phyloP scores from a whole-genome alignment of 257 asterid species.

The Oldenlandia corymbosa region DNA sequence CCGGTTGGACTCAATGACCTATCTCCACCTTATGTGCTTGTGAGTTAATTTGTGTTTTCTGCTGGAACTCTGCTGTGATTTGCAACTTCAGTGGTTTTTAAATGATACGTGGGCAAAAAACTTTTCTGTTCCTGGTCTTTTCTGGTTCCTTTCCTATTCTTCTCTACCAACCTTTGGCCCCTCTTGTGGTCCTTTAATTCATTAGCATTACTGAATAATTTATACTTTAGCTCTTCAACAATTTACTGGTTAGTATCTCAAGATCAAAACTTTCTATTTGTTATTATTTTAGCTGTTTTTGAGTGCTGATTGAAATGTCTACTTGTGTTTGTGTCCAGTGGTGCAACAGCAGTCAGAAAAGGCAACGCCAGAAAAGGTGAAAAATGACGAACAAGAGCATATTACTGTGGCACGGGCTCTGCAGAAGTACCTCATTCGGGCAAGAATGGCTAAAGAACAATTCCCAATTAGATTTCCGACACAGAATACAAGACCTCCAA shows the following conservation, averaged over 20 bases:
- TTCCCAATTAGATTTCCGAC: slow-evolving; percentile 79
- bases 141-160: slow-evolving; percentile 1
- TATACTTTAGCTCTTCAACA: too few relatives aligned
- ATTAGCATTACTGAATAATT: neutral
- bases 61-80: neutral
- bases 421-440: slow-evolving; percentile 62
- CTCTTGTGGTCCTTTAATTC: neutral
- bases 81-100: neutral
- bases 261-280: too few relatives aligned
- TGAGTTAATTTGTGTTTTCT: neutral
- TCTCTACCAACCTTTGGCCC: neutral
- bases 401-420: slow-evolving; percentile 88
- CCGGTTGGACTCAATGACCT: too few relatives aligned
- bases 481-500: slow-evolving; percentile 47
- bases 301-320: slow-evolving; percentile 15
- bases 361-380: slow-evolving; percentile 42
- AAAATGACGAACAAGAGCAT: slow-evolving; percentile 89
- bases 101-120: neutral
- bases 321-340: slow-evolving; percentile 37
- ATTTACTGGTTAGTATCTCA: too few relatives aligned
- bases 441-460: slow-evolving; percentile 51
- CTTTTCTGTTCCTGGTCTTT: neutral
- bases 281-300: neutral
- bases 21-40: neutral
- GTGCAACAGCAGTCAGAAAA: slow-evolving; percentile 71